Conservation (phyloP, 257 asterid species). For the Jacaranda mimosifolia region DNA sequence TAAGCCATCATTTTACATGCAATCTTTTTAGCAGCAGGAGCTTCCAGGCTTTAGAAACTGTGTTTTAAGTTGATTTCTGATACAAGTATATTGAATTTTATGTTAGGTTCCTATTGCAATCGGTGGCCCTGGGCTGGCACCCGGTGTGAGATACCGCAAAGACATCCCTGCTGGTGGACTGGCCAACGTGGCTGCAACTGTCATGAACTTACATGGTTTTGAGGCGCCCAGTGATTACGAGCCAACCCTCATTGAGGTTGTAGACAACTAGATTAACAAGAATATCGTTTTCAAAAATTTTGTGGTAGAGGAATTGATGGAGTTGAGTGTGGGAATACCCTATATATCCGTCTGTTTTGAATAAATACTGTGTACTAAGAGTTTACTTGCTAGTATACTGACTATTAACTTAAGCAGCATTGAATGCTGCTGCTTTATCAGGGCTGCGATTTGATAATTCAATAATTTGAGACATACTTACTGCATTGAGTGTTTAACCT, state of each 20-base stretch:
- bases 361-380: constrained; percentile 37
- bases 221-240: constrained; percentile 93
- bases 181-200: constrained; percentile 95
- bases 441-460: constrained; percentile 20
- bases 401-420: constrained; percentile 30
- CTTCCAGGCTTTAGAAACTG: background rate
- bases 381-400: constrained; percentile 24
- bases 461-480: constrained; percentile 25
- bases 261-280: constrained; percentile 51
- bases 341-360: constrained; percentile 33
- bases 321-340: constrained; percentile 7
- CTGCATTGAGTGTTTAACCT: background rate
- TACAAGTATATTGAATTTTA: background rate
- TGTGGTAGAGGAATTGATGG: constrained; percentile 29
- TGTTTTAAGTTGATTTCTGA: constrained; percentile 1
- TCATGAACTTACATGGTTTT: constrained; percentile 86
- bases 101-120: constrained; percentile 89
- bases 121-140: constrained; percentile 91
- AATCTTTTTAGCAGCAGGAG: background rate
- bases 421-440: constrained; percentile 15
- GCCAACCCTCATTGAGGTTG: constrained; percentile 89
- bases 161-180: constrained; percentile 87
- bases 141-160: constrained; percentile 83
- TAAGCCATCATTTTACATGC: too few relatives aligned
- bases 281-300: constrained; percentile 20